Percentiles rank a stretch among this genome's conserved stretches.
These are phyloP conservation scores for Melanomma pulvis-pyrius DNA, from an alignment of 495 filamentous ascomycete species.

Conservation along the genomic window DNA sequence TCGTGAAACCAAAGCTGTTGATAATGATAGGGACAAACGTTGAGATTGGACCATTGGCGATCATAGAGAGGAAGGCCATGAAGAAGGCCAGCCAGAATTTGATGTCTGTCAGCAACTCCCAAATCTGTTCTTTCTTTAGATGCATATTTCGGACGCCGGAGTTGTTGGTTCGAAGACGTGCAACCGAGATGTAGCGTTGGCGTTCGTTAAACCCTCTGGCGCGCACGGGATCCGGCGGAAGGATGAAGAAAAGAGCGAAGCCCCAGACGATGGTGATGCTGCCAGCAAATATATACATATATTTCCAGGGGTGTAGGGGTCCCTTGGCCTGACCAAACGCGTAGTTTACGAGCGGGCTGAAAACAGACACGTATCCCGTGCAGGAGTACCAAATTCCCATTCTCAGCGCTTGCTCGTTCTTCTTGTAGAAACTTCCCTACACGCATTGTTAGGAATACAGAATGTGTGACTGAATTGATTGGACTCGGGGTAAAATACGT, in stretches of 20 bases:
- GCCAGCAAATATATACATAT: constrained; percentile 48
- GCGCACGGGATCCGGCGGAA: constrained; percentile 57
- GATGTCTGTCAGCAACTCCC: constrained; percentile 49
- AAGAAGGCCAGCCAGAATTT: constrained; percentile 49
- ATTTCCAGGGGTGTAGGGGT: constrained; percentile 28
- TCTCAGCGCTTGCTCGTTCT: constrained; percentile 51
- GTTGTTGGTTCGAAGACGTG: constrained; percentile 37
- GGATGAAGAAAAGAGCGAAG: constrained; percentile 43
- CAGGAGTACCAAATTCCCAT: constrained; percentile 52
- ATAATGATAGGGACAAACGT: constrained; percentile 50
- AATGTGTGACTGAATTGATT: background rate
- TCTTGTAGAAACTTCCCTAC: constrained; percentile 47
- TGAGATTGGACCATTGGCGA: constrained; percentile 50
- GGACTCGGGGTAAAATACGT: background rate
- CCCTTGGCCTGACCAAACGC: constrained; percentile 53
- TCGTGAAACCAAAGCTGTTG: constrained; percentile 49
- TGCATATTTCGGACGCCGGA: constrained; percentile 39
- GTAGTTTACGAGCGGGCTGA: constrained; percentile 55
- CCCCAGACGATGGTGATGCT: constrained; percentile 51
- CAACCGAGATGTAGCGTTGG: constrained; percentile 37
- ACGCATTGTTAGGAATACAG: background rate
- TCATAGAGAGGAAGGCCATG: constrained; percentile 48
- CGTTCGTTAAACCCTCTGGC: constrained; percentile 44
- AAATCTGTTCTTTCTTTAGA: constrained; percentile 45
- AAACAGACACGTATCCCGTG: constrained; percentile 51